Evolutionary conservation across 2,329 filamentous ascomycete species (phyloP), one percentile per base, ranked within the genome.

Genomic region (Talaromyces amestolkiae): DNA sequence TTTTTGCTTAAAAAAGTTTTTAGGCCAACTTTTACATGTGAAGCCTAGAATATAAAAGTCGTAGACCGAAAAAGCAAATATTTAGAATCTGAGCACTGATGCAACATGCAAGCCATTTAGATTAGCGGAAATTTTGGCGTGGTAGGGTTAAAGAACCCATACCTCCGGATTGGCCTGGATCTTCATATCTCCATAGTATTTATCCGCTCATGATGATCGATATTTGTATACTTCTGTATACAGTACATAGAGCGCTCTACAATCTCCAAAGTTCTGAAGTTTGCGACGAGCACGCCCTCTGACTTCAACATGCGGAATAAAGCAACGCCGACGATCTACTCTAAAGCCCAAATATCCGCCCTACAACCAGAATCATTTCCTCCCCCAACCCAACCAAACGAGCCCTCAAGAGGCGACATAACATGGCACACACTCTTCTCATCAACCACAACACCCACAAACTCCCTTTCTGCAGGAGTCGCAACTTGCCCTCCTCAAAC

Each of bases 381-480:
- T 17, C 47, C 24, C 8, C 47, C 47, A n/a, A 17, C 6, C 11
- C 24, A 31, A 3, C 24, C 15, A 27, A 11, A 17, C 11, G 22
- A 49, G 11, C 19, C 6, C 45, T 49, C 13, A 1, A 49, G 24
- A 27, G 45, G 45, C 45, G 45, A 49, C 13, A 27, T 49, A 24
- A 49, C 45, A 27, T 49, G 45, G 61, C 51, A 64, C 24, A 64
- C 61, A 3, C 61, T 64, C n/a, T 43, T 64, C 27, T 64, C 61
- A 22, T 31, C 39, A 24, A 54, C 37, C n/a, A 22, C 27, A 37
- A 64, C 61, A 11, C 53, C 61, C 19, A 41, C 53, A 27, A 33
- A 47, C 31, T 39, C 43, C 24, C 39, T 58, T 24, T 41, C 49
- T 8, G 61, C 53, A 4, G 53, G 51, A 5, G 9, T 58, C 19